Base-by-base conservation (phyloP, 2,329 filamentous ascomycete genomes). In the Fusarium fracticaudum region DNA sequence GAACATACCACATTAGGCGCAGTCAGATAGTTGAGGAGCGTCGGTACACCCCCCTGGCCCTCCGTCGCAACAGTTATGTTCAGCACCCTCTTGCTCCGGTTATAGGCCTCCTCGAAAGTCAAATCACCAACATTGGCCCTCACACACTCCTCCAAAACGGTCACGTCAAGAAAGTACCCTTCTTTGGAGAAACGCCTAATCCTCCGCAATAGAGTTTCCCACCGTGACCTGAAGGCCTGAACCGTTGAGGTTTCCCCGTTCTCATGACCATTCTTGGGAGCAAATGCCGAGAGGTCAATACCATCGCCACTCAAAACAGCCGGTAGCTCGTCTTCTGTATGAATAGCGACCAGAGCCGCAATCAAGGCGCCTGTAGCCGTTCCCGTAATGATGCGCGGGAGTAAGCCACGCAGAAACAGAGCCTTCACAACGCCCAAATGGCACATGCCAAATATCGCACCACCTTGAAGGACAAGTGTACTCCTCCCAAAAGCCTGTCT, bases 51-150 rank as follows among this genome's bases (percentile, higher is more conserved):
- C 20, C 90, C 91, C 70, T 91, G 90, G 11, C 90, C 91, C 29
- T 91, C 91, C 4, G 93, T 94, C 1, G 93, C 93, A 29, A 98
- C 92, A 1, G 95, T 98, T 73, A 98, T 98, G 80, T 98, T 98
- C 76, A 98, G 85, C 8, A 97, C 91, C 58, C 94, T 88, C 79
- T 96, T 96, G 44, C 94, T 98, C 70, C 91, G 90, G 59, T 91
- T 89, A 79, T 95, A 98, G 1, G 96, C 96, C 83, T 98, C 96
- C 81, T 97, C 94, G 79, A 98, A 98, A 0, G 95, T 98, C 71
- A 97, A 81, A 77, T 98, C 93, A 15, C 95, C 95, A 20, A 98
- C 91, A 75, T 98, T 97, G 20, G 92, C 91, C 65, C 92, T 89
- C 20, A 98, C 92, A 75, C 94, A 96, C 67, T 95, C 90, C 79